These are phyloP conservation scores for Russula emetica DNA, from an alignment of 768 basidiomycete genomes.

Conservation along the genomic window DNA sequence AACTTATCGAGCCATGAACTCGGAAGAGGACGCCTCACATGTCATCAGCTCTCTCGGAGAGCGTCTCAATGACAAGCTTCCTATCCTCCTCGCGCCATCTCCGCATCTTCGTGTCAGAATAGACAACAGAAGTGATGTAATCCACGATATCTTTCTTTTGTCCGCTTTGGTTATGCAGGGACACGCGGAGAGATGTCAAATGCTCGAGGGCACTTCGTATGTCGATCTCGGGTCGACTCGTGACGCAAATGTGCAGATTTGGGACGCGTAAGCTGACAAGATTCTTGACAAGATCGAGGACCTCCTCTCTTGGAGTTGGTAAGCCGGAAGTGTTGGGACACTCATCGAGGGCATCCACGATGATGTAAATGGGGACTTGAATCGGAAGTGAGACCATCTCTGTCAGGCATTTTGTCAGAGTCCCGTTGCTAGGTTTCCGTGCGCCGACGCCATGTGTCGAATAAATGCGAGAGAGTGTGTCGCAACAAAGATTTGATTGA, in stretches of 20 bases:
- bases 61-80: no score
- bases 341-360: constrained; percentile 1
- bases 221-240: constrained; percentile 4
- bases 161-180: constrained; percentile 6
- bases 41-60: no score
- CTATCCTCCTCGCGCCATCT: no score
- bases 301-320: constrained; percentile 1
- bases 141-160: constrained; percentile 10
- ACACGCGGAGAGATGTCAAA: neutral
- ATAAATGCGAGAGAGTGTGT: neutral
- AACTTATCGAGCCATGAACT: no score
- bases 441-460: neutral
- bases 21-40: no score
- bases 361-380: neutral
- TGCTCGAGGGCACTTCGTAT: neutral
- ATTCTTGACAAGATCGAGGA: constrained; percentile 1
- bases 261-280: neutral
- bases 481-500: neutral
- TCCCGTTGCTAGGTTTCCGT: neutral
- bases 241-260: neutral
- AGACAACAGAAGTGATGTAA: constrained; percentile 2
- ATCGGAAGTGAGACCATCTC: neutral
- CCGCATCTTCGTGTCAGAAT: no score
- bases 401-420: neutral
- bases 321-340: neutral